Evolutionary conservation across 306 rosid genomes (phyloP).

Genomic region (Ormosia semicastrata): DNA sequence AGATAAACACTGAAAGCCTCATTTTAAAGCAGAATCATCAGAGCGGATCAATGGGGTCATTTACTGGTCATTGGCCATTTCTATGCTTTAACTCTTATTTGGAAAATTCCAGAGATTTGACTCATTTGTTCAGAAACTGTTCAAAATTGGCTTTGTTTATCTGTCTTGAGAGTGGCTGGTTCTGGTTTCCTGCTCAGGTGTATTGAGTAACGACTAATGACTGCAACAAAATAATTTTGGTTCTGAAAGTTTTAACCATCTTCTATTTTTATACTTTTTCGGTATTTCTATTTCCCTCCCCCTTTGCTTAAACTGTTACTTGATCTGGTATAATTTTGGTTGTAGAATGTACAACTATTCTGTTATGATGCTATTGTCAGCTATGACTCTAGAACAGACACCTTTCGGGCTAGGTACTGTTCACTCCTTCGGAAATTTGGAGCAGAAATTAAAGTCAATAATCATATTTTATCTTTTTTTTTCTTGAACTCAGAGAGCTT

Average conservation of each 20-base stretch:
- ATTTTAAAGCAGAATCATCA: background rate
- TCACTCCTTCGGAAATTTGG: background rate
- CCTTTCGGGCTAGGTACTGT: conserved; percentile 59
- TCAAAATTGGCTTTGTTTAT: conserved; percentile 53
- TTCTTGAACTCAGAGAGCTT: background rate
- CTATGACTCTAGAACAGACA: conserved; percentile 47
- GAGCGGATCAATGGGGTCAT: conserved; percentile 11
- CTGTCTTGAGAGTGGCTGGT: conserved; percentile 58
- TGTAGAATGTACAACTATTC: conserved; percentile 29
- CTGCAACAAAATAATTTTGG: too few species aligned
- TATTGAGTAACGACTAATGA: conserved; percentile 42
- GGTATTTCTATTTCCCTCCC: too few species aligned
- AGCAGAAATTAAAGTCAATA: background rate
- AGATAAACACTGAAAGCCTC: background rate
- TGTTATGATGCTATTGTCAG: conserved; percentile 62
- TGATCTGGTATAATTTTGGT: background rate
- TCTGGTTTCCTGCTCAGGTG: conserved; percentile 78
- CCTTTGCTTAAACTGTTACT: background rate
- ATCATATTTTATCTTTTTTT: too few species aligned
- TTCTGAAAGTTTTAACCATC: too few species aligned
- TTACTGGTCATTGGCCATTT: conserved; percentile 16
- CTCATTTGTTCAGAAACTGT: conserved; percentile 31
- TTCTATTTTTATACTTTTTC: too few species aligned
- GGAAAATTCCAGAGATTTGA: background rate
- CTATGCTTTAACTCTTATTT: conserved; percentile 3